A percentile compares a stretch with the other conserved stretches of the same genome.
These are phyloP conservation scores for Tetradesmus obliquus DNA, from an alignment of 139 green algal genomes.

Conservation along the genomic window DNA sequence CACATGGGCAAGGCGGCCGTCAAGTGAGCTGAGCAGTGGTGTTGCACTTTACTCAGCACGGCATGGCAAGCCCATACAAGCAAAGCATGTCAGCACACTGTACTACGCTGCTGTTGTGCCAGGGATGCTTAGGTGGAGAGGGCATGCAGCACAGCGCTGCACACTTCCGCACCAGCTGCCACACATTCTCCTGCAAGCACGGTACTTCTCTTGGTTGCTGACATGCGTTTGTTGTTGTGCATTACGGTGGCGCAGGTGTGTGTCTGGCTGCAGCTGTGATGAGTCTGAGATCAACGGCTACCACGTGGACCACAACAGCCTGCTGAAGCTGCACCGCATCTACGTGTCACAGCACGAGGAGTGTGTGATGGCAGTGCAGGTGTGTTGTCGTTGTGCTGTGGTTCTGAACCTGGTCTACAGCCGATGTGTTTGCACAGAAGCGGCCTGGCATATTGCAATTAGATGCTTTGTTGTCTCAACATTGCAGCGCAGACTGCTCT, in stretches of 20 bases:
- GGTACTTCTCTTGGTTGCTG: too few relatives aligned
- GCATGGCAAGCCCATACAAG: neutral
- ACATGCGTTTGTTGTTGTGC: neutral
- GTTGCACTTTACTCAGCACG: neutral
- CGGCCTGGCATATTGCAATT: too few relatives aligned
- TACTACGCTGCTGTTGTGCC: neutral
- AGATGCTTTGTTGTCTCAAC: too few relatives aligned
- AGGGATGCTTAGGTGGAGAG: too few relatives aligned
- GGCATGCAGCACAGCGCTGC: too few relatives aligned
- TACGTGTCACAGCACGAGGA: slow-evolving; percentile 31
- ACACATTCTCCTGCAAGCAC: too few relatives aligned
- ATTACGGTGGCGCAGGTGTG: slow-evolving; percentile 26
- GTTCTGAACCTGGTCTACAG: too few relatives aligned
- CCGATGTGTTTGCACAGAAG: too few relatives aligned
- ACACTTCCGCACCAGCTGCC: too few relatives aligned
- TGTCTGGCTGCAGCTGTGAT: slow-evolving; percentile 23
- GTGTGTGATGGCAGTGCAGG: slow-evolving; percentile 40
- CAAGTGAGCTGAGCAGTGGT: neutral
- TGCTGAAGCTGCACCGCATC: slow-evolving; percentile 45
- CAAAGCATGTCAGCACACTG: too few relatives aligned
- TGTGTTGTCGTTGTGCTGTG: neutral
- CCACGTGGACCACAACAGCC: slow-evolving; percentile 7
- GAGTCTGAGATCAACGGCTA: slow-evolving; percentile 41
- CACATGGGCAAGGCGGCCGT: slow-evolving; percentile 51
- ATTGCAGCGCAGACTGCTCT: too few relatives aligned